Base-by-base conservation (phyloP, 2,329 filamentous ascomycete species). In the Basipetospora chlamydospora region DNA sequence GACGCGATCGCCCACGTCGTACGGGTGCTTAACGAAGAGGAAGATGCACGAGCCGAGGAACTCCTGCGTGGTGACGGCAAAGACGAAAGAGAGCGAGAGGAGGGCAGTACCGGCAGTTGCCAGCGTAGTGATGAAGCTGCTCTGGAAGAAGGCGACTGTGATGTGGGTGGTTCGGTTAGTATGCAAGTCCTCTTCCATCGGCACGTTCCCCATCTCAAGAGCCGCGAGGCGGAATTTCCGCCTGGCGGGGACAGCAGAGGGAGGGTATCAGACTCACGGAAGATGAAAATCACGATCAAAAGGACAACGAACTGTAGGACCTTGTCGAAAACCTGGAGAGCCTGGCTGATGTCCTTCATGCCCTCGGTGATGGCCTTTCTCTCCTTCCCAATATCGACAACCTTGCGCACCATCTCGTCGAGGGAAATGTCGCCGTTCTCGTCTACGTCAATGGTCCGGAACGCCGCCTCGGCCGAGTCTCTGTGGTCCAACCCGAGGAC, bases 21-120 rank as follows among this genome's bases (percentile, higher is more conserved):
- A 96, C 0, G 90, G 88, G 55, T 98, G 90, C 65, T 98, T 98
- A 64, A 96, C 85, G 50, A 98, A 98, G 2, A 98, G 64, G 64
- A 98, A 98, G 50, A 98, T 94, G 63, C 88, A 96, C 26, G 87
- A 95, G 50, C 88, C 88, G n/a, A 98, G 73, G 44, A 98, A 81
- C 57, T 98, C 90, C 58, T 95, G 87, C 3, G 80, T 79, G 2
- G 87, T 95, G 39, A 80, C 80, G 17, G 87, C 79, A 56, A 98
- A 96, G 47, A 95, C 80, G 61, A 98, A 98, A 4, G 88, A 95
- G n/a, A 96, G 65, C 5, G 88, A 96, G 8, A 98, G 74, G 28
- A 98, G 69, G 0, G 90, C 80, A 2, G 90, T 95, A 43, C 88
- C 88, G 34, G 87, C 85, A 8, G 87, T 93, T 4, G 86, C 80